These are phyloP conservation scores for Reutealis trisperma DNA, from an alignment of 345 rosid species.

Conservation along the genomic window DNA sequence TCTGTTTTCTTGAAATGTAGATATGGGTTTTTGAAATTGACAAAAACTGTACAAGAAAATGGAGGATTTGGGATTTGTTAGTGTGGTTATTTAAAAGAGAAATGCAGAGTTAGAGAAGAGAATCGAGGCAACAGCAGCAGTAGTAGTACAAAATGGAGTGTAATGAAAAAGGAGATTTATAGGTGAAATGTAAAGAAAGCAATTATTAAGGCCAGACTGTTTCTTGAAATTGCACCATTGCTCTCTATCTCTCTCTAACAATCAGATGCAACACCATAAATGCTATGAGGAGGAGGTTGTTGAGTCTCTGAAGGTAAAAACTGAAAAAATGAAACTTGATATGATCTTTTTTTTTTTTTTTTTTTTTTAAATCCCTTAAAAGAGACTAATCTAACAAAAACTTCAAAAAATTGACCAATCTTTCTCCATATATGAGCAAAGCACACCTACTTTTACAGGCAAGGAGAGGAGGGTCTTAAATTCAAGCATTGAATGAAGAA, in stretches of 20 bases:
- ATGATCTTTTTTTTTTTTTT: not conserved
- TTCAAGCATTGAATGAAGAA: conserved; percentile 54
- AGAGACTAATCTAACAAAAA: not conserved
- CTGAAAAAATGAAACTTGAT: not conserved
- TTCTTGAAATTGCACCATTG: conserved; percentile 38
- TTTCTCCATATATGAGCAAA: conserved; percentile 6
- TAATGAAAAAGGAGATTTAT: conserved; percentile 45
- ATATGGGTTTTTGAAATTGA: not conserved
- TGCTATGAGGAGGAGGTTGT: conserved; percentile 54
- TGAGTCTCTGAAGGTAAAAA: conserved; percentile 35
- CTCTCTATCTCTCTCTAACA: conserved; percentile 15
- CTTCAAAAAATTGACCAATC: not conserved
- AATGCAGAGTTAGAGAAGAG: not conserved
- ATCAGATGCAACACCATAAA: conserved; percentile 58
- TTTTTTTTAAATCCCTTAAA: not conserved
- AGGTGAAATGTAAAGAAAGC: conserved; percentile 46
- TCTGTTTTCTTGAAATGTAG: not conserved
- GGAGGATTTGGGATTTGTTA: not conserved
- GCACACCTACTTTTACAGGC: conserved; percentile 65
- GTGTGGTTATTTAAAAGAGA: not conserved
- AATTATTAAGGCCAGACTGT: conserved; percentile 67
- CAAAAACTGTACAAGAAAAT: not conserved
- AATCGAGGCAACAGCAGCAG: not conserved
- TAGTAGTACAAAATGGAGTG: conserved; percentile 23
- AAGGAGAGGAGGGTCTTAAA: conserved; percentile 36